Conservation (phyloP, 176 grass and related monocot species). For the Rhipidocladum racemiflorum region DNA sequence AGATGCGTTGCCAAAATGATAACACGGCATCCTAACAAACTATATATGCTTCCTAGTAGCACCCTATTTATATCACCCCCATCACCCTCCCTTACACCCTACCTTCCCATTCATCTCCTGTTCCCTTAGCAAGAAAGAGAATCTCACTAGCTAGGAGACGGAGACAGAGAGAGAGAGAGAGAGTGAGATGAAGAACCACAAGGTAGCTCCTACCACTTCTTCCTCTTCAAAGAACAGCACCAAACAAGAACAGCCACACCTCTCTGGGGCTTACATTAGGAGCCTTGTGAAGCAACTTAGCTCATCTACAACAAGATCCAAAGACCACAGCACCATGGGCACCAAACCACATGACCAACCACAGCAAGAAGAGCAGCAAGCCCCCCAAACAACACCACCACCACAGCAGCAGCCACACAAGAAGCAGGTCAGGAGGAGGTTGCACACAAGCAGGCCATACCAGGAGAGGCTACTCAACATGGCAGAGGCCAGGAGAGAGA, state of each 20-base stretch:
- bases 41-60: slow-evolving; percentile 48
- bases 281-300: slow-evolving; percentile 90
- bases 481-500: slow-evolving; percentile 95
- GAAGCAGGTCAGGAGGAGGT: slow-evolving; percentile 92
- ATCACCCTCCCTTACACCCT: slow-evolving; percentile 35
- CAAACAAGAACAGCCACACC: slow-evolving; percentile 59
- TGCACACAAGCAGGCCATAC: slow-evolving; percentile 87
- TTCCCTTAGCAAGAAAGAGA: slow-evolving; percentile 39
- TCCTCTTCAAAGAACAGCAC: slow-evolving; percentile 53
- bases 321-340: slow-evolving; percentile 49
- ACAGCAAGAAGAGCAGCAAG: slow-evolving; percentile 20
- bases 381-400: neutral
- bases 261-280: slow-evolving; percentile 90
- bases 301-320: slow-evolving; percentile 53
- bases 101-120: slow-evolving; percentile 14
- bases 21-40: slow-evolving; percentile 55
- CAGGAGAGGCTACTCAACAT: slow-evolving; percentile 93
- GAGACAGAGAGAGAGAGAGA: neutral
- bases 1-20: slow-evolving; percentile 49
- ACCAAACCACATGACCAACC: slow-evolving; percentile 39
- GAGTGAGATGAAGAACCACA: slow-evolving; percentile 64
- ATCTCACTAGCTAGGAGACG: slow-evolving; percentile 34
- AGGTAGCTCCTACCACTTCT: slow-evolving; percentile 51
- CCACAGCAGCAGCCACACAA: slow-evolving; percentile 51
- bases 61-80: slow-evolving; percentile 53